Evolutionary conservation across 768 basidiomycete genomes (phyloP).

Genomic region (Podaxis sp.): DNA sequence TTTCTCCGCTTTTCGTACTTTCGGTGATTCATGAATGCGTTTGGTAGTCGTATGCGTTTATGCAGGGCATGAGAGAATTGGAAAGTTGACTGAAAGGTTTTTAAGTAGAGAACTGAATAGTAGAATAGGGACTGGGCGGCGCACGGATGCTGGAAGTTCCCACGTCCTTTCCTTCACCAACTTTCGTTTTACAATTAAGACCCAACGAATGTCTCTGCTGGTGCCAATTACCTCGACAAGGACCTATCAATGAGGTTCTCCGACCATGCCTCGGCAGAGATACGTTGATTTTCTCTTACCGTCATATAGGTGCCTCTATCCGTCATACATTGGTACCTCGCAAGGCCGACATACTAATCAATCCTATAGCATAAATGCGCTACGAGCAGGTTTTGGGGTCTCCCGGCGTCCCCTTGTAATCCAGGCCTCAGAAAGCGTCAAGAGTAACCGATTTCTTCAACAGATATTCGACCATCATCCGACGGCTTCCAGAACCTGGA

Average conservation of each 20-base stretch:
- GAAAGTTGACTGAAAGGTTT: background rate
- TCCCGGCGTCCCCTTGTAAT: background rate
- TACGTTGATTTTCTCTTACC: no score
- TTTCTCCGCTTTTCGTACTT: background rate
- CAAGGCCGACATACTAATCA: no score
- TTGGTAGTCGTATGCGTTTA: background rate
- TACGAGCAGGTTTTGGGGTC: background rate
- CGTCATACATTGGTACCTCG: no score
- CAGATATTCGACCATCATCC: background rate
- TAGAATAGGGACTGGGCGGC: background rate
- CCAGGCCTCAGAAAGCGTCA: background rate
- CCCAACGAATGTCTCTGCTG: background rate
- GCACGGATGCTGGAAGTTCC: constrained; percentile 5
- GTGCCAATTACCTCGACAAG: background rate
- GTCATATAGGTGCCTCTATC: no score
- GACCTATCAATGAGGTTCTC: no score
- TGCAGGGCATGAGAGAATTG: background rate
- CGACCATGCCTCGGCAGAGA: no score
- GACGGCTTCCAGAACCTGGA: background rate
- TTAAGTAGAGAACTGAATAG: background rate
- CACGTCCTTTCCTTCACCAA: background rate
- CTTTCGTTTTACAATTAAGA: no score
- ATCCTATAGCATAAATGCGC: no score
- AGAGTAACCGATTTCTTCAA: background rate
- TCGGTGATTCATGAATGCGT: background rate